Percentiles rank a stretch among this genome's conserved stretches.
Conservation (phyloP, 305 asterid genomes). For the Rubia peregrina region DNA sequence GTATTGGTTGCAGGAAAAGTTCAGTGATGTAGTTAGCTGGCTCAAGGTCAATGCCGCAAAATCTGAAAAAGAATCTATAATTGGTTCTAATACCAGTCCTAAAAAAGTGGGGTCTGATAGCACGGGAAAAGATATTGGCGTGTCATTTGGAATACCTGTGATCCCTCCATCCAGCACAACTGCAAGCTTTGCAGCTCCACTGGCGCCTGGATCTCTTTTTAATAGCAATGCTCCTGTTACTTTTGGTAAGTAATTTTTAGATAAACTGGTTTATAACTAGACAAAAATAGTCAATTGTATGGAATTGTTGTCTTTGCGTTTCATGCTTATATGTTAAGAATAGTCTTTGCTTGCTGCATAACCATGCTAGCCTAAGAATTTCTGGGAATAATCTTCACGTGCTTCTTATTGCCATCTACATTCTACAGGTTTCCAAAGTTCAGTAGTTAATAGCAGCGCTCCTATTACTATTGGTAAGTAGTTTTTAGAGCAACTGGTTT, state of each 20-base stretch:
- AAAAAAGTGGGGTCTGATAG: constrained; percentile 22
- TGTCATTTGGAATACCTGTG: neutral
- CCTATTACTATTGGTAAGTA: constrained; percentile 74
- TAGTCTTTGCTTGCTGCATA: neutral
- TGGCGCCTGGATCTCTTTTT: neutral
- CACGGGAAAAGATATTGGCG: neutral
- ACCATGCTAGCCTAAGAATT: neutral
- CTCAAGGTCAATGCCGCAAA: constrained; percentile 55
- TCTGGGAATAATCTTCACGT: neutral
- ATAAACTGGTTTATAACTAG: neutral
- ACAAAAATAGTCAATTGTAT: too few species aligned
- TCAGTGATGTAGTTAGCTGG: constrained; percentile 85
- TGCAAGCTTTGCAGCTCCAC: neutral
- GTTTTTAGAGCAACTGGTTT: constrained; percentile 6
- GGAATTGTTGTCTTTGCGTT: neutral
- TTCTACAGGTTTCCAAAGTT: constrained; percentile 48
- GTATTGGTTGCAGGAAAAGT: constrained; percentile 63
- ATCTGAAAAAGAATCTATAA: constrained; percentile 36
- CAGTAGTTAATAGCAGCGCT: constrained; percentile 19
- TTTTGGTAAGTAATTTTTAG: constrained; percentile 56
- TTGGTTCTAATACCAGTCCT: constrained; percentile 35
- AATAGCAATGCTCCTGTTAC: constrained; percentile 33
- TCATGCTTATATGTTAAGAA: neutral
- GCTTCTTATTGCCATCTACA: constrained; percentile 8
- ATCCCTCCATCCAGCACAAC: neutral